A percentile compares a stretch with the other conserved stretches of the same genome.
Evolutionary conservation across 176 grass and related monocot genomes (phyloP).

Genomic region (Oryza meridionalis): DNA sequence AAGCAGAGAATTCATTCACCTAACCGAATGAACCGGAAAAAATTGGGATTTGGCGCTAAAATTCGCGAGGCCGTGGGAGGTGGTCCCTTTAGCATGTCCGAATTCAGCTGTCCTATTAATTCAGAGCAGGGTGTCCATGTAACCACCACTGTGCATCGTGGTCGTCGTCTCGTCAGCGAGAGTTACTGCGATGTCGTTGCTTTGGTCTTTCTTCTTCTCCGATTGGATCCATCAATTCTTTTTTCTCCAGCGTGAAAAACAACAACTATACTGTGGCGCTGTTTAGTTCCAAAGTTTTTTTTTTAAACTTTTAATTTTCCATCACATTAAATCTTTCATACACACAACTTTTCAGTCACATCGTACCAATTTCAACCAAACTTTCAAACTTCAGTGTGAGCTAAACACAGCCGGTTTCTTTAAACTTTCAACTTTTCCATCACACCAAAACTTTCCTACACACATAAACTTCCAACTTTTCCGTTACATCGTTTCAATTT

Average conservation of each 20-base stretch:
- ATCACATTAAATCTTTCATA: too few species aligned
- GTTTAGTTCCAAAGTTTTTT: too few species aligned
- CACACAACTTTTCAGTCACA: too few species aligned
- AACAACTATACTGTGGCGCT: neutral
- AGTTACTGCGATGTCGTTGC: neutral
- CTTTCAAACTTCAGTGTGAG: fast-evolving
- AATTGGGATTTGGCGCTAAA: slow-evolving; percentile 9
- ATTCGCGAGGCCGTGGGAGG: neutral
- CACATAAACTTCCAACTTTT: too few species aligned
- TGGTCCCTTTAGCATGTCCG: slow-evolving; percentile 34
- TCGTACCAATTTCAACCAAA: too few species aligned
- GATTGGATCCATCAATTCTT: neutral
- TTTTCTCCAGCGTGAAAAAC: neutral
- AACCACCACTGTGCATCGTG: neutral
- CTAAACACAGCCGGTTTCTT: too few species aligned
- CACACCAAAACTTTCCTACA: too few species aligned
- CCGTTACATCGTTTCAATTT: too few species aligned
- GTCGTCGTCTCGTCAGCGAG: neutral
- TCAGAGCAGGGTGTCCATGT: neutral
- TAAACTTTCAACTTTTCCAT: neutral
- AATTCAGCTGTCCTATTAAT: slow-evolving; percentile 28
- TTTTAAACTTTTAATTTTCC: neutral
- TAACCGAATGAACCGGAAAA: neutral
- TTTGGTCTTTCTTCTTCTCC: neutral
- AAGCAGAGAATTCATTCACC: neutral